Percentiles rank a stretch among this genome's conserved stretches.
Evolutionary conservation across 208 protist species (phyloP).

Genomic region (Trypanosoma cruzi): DNA sequence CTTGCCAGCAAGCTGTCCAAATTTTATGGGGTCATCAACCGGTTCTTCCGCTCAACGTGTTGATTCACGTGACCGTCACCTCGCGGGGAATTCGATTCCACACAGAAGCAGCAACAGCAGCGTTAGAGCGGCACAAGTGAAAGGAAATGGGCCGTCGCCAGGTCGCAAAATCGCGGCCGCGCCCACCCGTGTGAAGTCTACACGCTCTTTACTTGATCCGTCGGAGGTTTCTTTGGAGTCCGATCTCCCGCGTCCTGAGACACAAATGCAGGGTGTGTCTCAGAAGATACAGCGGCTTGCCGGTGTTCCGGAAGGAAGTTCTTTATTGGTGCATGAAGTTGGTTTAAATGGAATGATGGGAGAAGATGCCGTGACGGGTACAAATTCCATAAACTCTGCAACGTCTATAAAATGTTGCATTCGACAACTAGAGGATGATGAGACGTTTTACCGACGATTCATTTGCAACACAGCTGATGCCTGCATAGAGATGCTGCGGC

Average conservation of each 20-base stretch:
- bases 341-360: neutral
- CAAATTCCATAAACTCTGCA: neutral
- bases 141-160: neutral
- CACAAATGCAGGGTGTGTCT: neutral
- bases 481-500: neutral
- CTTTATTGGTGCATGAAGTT: neutral
- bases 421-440: conserved; percentile 1
- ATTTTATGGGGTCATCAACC: neutral
- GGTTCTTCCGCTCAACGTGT: neutral
- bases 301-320: neutral
- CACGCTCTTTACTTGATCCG: neutral
- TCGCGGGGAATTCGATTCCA: neutral
- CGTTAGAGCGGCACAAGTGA: neutral
- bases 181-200: neutral
- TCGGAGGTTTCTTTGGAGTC: neutral
- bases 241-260: neutral
- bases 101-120: neutral
- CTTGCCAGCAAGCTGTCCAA: neutral
- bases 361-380: neutral
- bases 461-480: neutral
- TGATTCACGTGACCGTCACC: neutral
- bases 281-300: neutral
- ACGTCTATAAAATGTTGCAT: neutral
- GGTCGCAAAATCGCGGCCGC: neutral
- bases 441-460: neutral